Evolutionary conservation across 352 stramenopile species (phyloP), one percentile per base, ranked within the genome.

Genomic region (Peronospora farinosa): DNA sequence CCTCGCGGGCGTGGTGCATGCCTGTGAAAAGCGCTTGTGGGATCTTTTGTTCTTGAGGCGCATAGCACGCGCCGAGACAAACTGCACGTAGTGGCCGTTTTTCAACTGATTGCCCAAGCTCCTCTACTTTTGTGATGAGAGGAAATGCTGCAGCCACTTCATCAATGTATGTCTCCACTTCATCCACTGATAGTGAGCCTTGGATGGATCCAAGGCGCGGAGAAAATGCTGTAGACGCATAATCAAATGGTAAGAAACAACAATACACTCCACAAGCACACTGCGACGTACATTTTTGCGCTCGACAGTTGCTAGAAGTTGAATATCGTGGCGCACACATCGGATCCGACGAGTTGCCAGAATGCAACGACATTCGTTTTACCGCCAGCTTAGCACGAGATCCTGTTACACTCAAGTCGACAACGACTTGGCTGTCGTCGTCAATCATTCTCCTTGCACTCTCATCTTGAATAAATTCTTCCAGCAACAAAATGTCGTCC

Each of bases 1-100:
- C 74, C 73, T 93, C 83, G 19, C 83, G 78, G 19, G 83, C 78
- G 51, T 93, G 83, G 36, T 93, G 83, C 73, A 93, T 82, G 27
- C 78, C 83, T 8, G 83, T 93, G 52, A 79, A 93, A 1, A 93
- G 70, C 4, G 70, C 60, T 64, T 90, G 78, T 0, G 83, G 79
- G 3, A 67, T 42, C 15, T 56, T 50, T 19, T 49, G 28, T 5
- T 47, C 48, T 30, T 48, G 37, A n/a, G 33, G 27, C 33, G 33
- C 27, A 39, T 54, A 15, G 35, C 80, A 93, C 0, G 64, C 67
- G 6, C 83, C 83, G 5, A 93, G 17, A 47, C 83, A 93, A 7
- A 93, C 63, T 2, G 80, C 79, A 40, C 71, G 62, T 3, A 93
- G 53, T 15, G 71, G 68, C 16, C 78, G 70, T 2, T 70, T 73